Percentiles rank a stretch among this genome's conserved stretches.
Evolutionary conservation across 140 eudicot genomes (phyloP).

Genomic region (Flaveria floridana): DNA sequence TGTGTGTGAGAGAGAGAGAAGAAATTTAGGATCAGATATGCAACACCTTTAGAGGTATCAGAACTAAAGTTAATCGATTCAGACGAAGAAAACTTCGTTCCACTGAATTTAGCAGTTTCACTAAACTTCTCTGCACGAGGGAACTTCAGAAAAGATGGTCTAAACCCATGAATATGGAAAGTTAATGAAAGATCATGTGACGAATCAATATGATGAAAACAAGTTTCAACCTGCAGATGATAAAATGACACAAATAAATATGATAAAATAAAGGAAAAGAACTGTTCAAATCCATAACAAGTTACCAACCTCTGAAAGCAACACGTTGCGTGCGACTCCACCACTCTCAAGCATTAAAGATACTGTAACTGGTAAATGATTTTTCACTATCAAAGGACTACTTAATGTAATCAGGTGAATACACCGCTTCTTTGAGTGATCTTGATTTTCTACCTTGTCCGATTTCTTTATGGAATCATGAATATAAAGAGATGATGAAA

Average conservation of each 20-base stretch:
- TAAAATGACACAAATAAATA: slow-evolving; percentile 17
- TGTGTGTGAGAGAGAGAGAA: background rate
- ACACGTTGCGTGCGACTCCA: slow-evolving; percentile 61
- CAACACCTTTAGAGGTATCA: slow-evolving; percentile 54
- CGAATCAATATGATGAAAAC: slow-evolving; percentile 81
- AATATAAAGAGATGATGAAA: slow-evolving; percentile 37
- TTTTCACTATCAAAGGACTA: slow-evolving; percentile 70
- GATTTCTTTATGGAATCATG: slow-evolving; percentile 37
- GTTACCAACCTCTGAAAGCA: slow-evolving; percentile 71
- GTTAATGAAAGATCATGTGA: slow-evolving; percentile 78
- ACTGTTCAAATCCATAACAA: slow-evolving; percentile 4
- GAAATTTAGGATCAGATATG: slow-evolving; percentile 3
- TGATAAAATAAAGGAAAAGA: background rate
- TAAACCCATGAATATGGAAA: slow-evolving; percentile 56
- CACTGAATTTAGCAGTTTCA: slow-evolving; percentile 70
- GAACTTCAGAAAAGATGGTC: slow-evolving; percentile 67
- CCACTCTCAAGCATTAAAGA: slow-evolving; percentile 82
- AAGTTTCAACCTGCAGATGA: slow-evolving; percentile 78
- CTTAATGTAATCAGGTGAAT: slow-evolving; percentile 66
- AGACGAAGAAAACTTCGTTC: slow-evolving; percentile 68
- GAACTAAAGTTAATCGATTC: slow-evolving; percentile 65
- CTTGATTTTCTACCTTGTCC: slow-evolving; percentile 35
- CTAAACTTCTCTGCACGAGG: slow-evolving; percentile 89
- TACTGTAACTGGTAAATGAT: slow-evolving; percentile 67
- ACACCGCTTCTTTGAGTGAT: slow-evolving; percentile 48